Base-by-base conservation (phyloP, 1,284 basidiomycete genomes). In the Pseudozyma flocculosa region DNA sequence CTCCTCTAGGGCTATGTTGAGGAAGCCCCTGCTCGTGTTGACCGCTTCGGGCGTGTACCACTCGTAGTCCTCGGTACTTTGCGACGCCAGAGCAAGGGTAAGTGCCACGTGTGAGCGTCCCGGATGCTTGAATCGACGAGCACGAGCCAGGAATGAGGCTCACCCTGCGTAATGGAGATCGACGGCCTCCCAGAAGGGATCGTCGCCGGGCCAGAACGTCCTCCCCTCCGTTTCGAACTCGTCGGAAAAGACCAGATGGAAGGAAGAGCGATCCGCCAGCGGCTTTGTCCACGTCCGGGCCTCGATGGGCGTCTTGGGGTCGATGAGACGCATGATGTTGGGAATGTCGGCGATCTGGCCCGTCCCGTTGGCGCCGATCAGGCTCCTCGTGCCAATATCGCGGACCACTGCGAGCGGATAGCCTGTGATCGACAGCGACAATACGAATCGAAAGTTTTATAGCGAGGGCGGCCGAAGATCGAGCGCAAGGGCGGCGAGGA, bases 201-300 rank as follows among this genome's bases (percentile, higher is more conserved):
- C 72, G 40, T 74, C 72, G 14, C 70, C 70, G 1, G 71, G 68
- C 61, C 62, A 74, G 61, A 84, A 84, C 0, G 80, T 81, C 30
- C 83, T 67, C 5, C 90, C 91, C 26, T 87, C 85, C 3, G 71
- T 80, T 45, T 92, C 86, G 52, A 73, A 73, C 79, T 97, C 92
- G 79, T 96, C 92, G 51, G 51, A 57, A 19, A 74, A 74, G 3
- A 91, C 86, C 17, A 95, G 84, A 21, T 78, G 64, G 41, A 68
- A 74, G 17, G 34, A 40, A 4, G 38, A 41, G 1, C 30, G 45
- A 23, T 59, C 53, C 13, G 15, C 8, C 2, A 44, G 1, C 0
- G 58, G 58, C 22, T 55, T 45, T 3, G 40, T 62, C 57, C 61
- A 67, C 1, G 18, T 42, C 9, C 50, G 34, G 1, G 45, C 59